Evolutionary conservation across 1,139 yeast genomes (phyloP), one percentile per base, ranked within the genome.

Genomic region (Tardiomyces depauwii): DNA sequence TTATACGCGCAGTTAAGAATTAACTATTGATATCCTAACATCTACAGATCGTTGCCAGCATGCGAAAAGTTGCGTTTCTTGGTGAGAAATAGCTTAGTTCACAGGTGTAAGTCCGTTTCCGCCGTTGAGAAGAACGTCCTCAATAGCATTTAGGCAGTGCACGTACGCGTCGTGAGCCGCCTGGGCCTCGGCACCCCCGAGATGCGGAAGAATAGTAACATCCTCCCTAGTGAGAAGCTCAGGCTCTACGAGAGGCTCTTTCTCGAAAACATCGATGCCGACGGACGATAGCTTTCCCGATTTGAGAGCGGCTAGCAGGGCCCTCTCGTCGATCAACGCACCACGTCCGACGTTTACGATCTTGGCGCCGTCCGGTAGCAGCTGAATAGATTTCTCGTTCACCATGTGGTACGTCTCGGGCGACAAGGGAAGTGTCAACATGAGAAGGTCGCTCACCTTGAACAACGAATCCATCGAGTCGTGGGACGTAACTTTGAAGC

Each of bases 291-390:
- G 71, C 50, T 82, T 78, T 2, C 93, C 94, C 7, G 70, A 58
- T 51, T 79, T 72, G 49, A 88, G 69, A 0, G 86, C 95, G 7
- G 67, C 70, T 2, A 85, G 74, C 44, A 87, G 67, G 1, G 81
- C 93, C 16, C 71, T 69, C 55, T 84, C 94, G 57, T 87, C 82
- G 50, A 88, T 71, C 28, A 85, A 76, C 6, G 73, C 60, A 0
- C 95, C 95, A 54, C 95, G 73, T 1, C 94, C 95, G 33, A 85
- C 79, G 59, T 87, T 87, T 47, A 87, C 80, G 33, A 87, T 68
- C 51, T 86, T 70, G 16, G 81, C 72, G 1, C 80, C 80, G 52
- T 74, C 74, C 63, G 82, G 83, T 80, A 79, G 77, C 60, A 76
- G 73, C 42, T 63, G 61, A 42, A 83, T 65, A 5, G 76, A 62